Evolutionary conservation across 768 basidiomycete species (phyloP), one percentile per base, ranked within the genome.

Genomic region (Kwoniella pini): DNA sequence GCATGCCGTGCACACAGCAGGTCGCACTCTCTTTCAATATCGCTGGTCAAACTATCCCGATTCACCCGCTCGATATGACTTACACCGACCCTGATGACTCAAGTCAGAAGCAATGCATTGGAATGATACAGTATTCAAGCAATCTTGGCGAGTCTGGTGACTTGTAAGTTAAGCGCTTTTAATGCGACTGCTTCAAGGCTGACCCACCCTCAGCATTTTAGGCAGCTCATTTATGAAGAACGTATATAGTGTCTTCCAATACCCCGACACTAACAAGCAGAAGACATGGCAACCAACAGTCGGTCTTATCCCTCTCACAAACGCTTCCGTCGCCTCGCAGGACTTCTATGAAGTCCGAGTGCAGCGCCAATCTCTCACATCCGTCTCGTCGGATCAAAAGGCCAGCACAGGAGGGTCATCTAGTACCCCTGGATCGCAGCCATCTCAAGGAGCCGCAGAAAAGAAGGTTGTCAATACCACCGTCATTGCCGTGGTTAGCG

Each of bases 141-240:
- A 53, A 59, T 49, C 57, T 66, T 36, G 69, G 68, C 53, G 49
- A 69, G 21, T 63, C 68, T 24, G 77, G 77, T 3, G 77, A 78
- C 52, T 68, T 78, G 63, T 67, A 49, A 57, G 62, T 58, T n/a
- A 22, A 26, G 0, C 30, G 27, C n/a, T 7, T n/a, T 27, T 3
- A 26, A 22, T 43, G 4, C 12, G 7, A 19, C 19, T 6, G 7
- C 27, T 30, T 42, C 54, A 56, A 43, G 61, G 49, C 10, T 27
- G 19, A 43, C 22, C 40, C n/a, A 11, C 12, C 49, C 27, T 15
- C 39, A 73, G 72, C 46, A 70, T 78, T 38, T 63, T 78, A 22
- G 77, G 77, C 28, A 71, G 67, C 36, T 63, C 75, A 2, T 78
- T 76, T 53, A 57, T 78, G 40, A 78, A 78, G 60, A 78, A 78